A percentile compares a stretch with the other conserved stretches of the same genome.
Evolutionary conservation across 2,329 filamentous ascomycete genomes (phyloP).

Genomic region (Fusarium sp.): DNA sequence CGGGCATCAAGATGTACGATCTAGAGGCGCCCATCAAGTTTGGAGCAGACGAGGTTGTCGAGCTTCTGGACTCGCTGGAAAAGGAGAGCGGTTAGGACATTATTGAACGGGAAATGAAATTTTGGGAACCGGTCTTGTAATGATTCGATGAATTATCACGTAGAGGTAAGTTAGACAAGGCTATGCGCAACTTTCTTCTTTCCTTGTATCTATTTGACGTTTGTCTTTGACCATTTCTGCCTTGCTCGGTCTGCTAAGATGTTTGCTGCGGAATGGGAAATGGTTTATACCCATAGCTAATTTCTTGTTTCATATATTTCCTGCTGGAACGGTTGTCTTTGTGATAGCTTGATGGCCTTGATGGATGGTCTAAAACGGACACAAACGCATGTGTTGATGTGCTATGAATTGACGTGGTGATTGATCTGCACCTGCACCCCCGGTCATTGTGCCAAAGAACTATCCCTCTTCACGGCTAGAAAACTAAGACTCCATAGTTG

Average conservation of each 20-base stretch:
- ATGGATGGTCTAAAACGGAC: background rate
- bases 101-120: background rate
- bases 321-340: background rate
- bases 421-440: background rate
- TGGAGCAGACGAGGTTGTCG: conserved; percentile 6
- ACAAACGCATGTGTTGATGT: too few relatives aligned
- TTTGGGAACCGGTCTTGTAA: background rate
- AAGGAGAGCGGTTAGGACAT: background rate
- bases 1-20: conserved; percentile 37
- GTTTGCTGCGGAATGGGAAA: background rate
- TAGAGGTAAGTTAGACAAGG: background rate
- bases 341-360: background rate
- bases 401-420: background rate
- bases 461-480: conserved; percentile 29
- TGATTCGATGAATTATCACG: background rate
- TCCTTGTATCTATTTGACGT: background rate
- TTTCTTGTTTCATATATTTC: background rate
- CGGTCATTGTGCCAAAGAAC: background rate
- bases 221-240: background rate
- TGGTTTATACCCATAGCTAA: background rate
- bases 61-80: background rate
- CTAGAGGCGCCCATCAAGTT: conserved; percentile 6
- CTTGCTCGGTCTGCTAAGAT: background rate
- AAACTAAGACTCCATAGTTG: conserved; percentile 39
- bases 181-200: background rate